These are phyloP conservation scores for Xanthoconium stramineum DNA, from an alignment of 768 basidiomycete genomes.

Conservation along the genomic window DNA sequence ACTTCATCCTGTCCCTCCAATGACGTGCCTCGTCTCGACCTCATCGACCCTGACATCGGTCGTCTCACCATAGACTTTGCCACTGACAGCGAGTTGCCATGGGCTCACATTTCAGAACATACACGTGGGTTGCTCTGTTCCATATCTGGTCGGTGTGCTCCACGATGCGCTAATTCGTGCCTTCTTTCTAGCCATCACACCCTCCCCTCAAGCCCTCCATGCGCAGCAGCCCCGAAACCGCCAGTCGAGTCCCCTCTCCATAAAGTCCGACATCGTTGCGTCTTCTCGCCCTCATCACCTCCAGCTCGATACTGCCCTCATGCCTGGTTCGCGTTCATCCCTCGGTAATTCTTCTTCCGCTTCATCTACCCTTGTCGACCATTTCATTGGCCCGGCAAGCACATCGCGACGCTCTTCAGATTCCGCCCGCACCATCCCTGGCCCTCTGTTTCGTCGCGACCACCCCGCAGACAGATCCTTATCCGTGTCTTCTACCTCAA, in stretches of 20 bases:
- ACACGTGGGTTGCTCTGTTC: constrained; percentile 39
- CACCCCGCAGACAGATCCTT: constrained; percentile 64
- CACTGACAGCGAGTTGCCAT: constrained; percentile 54
- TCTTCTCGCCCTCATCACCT: constrained; percentile 45
- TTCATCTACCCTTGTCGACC: constrained; percentile 41
- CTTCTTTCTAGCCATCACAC: constrained; percentile 24
- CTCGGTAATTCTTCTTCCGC: constrained; percentile 42
- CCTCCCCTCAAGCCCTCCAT: constrained; percentile 24
- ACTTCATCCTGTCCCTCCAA: constrained; percentile 19
- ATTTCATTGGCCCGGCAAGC: constrained; percentile 16
- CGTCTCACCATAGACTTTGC: constrained; percentile 58
- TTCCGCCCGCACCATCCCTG: constrained; percentile 60
- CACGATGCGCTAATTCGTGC: constrained; percentile 26
- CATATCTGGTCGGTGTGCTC: constrained; percentile 26
- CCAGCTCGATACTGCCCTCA: constrained; percentile 55
- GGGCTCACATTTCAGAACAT: constrained; percentile 42
- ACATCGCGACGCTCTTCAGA: constrained; percentile 64
- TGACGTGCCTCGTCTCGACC: constrained; percentile 37
- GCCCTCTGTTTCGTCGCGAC: constrained; percentile 51
- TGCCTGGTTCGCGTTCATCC: constrained; percentile 41
- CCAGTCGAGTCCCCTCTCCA: constrained; percentile 37
- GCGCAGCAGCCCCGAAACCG: constrained; percentile 26
- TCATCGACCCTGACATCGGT: constrained; percentile 57
- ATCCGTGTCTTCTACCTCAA: constrained; percentile 68
- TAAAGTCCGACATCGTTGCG: constrained; percentile 37